Evolutionary conservation across 1,284 basidiomycete species (phyloP), one percentile per base, ranked within the genome.

Genomic region (Ganoderma sinense): DNA sequence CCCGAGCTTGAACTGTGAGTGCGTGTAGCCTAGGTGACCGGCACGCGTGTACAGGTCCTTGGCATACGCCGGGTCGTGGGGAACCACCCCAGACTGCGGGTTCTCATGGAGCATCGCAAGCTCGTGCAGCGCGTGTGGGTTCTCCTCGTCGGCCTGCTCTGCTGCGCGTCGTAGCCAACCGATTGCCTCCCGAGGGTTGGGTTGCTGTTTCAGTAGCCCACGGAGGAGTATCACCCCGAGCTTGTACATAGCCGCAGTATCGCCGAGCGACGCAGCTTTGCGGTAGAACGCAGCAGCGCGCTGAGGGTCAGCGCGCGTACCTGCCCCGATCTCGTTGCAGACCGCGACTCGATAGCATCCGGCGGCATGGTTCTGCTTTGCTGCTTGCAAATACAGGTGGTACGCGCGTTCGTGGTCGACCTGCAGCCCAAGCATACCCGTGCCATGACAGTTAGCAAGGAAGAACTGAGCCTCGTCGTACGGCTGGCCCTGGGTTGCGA

Each of bases 391-490:
- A 78, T 99, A 99, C n/a, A 99, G 87, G 80, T 98, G 96, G 82
- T 99, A 99, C 0, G 97, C 97, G 77, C 96, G 94, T 78, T 99
- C 97, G 81, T 99, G 97, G 81, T 99, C 98, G 67, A 99, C 96
- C 76, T 94, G 94, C 16, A 99, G 84, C 11, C 98, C 97, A 29
- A 99, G 87, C 75, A 94, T 93, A 20, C 98, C 98, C 1, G 97
- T 98, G 13, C 97, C 97, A 78, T 98, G 94, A 79, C 97, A 97
- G 78, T 99, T 99, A 61, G 97, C 98, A 58, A 99, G 87, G 87
- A 98, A 99, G 84, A 99, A 99, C 80, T 99, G 98, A n/a, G 98
- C 97, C 77, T 99, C 97, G 67, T 96, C 91, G 81, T 95, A 98
- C 1, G 96, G 92, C 61, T 94, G 89, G 31, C 93, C 94, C 78